Evolutionary conservation across 129 eudicot species (phyloP), one percentile per base, ranked within the genome.

Genomic region (Deinandra increscens): DNA sequence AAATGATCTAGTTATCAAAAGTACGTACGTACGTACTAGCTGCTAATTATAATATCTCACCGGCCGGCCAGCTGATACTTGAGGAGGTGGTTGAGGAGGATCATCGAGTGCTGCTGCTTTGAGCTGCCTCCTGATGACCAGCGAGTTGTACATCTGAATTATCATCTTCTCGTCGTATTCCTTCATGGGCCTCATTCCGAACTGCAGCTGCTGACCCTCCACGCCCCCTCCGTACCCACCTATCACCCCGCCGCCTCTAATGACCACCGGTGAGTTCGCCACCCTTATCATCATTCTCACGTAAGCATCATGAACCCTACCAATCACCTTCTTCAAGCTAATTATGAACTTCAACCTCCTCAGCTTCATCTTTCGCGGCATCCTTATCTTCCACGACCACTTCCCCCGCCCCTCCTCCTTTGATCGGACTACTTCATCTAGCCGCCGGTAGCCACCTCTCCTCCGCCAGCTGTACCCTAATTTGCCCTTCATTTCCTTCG

Each of bases 111-210:
- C n/a, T n/a, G n/a, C n/a, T n/a, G n/a, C n/a, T n/a, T n/a, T n/a
- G n/a, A n/a, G n/a, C n/a, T n/a, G n/a, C n/a, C n/a, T n/a, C n/a
- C n/a, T n/a, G n/a, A n/a, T n/a, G n/a, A n/a, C n/a, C n/a, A n/a
- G n/a, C 12, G 90, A 73, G 45, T 86, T 91, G 43, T 86, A 91
- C 83, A 88, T 81, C 86, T 91, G 82, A 15, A 84, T 78, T 3
- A 91, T 69, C 76, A 82, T 75, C 84, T 79, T 80, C 82, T 91
- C 91, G n/a, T 88, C 98, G 36, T 91, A 86, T 77, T 91, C 94
- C 83, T 88, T 91, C 7, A 81, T 12, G 36, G 84, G 75, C 43
- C 83, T 67, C 79, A 65, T 10, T 12, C 91, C 84, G 33, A 85
- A 75, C 31, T n/a, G n/a, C n/a, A n/a, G n/a, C n/a, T n/a, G n/a